Evolutionary conservation across 805 yeast genomes (phyloP).

Genomic region (Danielia reshetovae): DNA sequence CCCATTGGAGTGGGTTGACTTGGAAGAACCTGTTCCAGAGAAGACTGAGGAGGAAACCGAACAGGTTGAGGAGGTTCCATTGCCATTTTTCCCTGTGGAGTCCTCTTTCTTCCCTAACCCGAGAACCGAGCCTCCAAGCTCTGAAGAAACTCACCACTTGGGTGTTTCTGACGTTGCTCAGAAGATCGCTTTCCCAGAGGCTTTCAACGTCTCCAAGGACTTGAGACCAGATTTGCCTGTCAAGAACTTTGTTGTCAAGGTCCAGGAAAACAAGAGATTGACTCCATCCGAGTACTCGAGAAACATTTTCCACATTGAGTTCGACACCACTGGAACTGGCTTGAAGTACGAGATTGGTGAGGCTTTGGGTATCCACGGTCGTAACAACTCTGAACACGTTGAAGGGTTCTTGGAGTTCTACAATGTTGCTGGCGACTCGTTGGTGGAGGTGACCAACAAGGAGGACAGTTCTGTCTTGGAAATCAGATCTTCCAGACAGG

Average conservation of each 20-base stretch:
- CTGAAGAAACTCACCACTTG: constrained; percentile 34
- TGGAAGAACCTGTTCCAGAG: constrained; percentile 34
- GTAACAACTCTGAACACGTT: constrained; percentile 66
- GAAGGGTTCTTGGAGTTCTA: constrained; percentile 65
- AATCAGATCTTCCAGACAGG: constrained; percentile 78
- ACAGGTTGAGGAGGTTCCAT: constrained; percentile 15
- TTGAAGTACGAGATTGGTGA: constrained; percentile 92
- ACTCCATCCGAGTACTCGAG: constrained; percentile 89
- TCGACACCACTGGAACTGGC: constrained; percentile 87
- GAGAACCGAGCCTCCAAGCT: constrained; percentile 28
- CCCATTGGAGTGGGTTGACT: constrained; percentile 29
- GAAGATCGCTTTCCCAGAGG: constrained; percentile 77
- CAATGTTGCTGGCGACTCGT: constrained; percentile 63
- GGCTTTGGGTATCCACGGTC: constrained; percentile 93
- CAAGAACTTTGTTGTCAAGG: constrained; percentile 80
- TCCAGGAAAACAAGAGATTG: constrained; percentile 85
- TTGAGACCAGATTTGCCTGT: constrained; percentile 90
- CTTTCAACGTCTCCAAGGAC: constrained; percentile 51
- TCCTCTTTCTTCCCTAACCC: constrained; percentile 65
- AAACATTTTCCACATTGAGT: constrained; percentile 94
- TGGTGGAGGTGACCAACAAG: constrained; percentile 68
- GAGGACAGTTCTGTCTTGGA: constrained; percentile 58
- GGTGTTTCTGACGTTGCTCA: constrained; percentile 52
- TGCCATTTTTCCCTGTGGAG: constrained; percentile 57
- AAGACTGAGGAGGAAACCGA: constrained; percentile 22